Evolutionary conservation across 108 stramenopile species (phyloP).

Genomic region (Mayamaea pseudoterrestris): DNA sequence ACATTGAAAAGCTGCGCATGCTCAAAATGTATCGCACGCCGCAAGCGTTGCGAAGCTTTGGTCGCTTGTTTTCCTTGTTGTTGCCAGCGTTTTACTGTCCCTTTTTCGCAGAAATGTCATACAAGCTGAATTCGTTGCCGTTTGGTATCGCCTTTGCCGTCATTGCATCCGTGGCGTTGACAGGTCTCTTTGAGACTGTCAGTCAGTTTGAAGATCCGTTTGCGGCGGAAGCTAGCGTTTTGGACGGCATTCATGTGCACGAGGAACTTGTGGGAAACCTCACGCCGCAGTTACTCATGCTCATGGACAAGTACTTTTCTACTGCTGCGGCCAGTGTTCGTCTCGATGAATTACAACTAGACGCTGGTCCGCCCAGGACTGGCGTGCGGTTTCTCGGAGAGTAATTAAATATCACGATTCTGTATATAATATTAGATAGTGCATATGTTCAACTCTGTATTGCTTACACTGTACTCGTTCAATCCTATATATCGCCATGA

Average conservation of each 20-base stretch:
- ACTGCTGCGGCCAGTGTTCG: too few species aligned
- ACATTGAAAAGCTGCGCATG: constrained; percentile 42
- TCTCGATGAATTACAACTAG: too few species aligned
- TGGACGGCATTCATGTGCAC: not conserved
- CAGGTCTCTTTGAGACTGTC: constrained; percentile 53
- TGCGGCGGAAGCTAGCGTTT: not conserved
- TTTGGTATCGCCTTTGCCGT: constrained; percentile 55
- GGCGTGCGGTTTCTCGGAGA: too few species aligned
- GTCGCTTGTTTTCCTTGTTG: constrained; percentile 43
- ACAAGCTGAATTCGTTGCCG: constrained; percentile 33
- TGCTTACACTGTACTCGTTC: too few species aligned
- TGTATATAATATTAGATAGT: too few species aligned
- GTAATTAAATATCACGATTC: too few species aligned
- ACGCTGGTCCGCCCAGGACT: too few species aligned
- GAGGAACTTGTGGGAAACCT: not conserved
- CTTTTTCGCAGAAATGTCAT: constrained; percentile 52
- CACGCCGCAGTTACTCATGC: not conserved
- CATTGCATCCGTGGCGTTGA: constrained; percentile 50
- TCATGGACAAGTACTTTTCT: not conserved
- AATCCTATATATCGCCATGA: too few species aligned
- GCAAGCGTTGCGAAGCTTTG: constrained; percentile 60
- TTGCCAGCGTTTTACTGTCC: constrained; percentile 65
- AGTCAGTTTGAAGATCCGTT: constrained; percentile 51
- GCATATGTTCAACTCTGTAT: too few species aligned
- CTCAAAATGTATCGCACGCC: constrained; percentile 74